Conservation (phyloP, 805 yeast species). For the Aciculoconidium aculeatum region DNA sequence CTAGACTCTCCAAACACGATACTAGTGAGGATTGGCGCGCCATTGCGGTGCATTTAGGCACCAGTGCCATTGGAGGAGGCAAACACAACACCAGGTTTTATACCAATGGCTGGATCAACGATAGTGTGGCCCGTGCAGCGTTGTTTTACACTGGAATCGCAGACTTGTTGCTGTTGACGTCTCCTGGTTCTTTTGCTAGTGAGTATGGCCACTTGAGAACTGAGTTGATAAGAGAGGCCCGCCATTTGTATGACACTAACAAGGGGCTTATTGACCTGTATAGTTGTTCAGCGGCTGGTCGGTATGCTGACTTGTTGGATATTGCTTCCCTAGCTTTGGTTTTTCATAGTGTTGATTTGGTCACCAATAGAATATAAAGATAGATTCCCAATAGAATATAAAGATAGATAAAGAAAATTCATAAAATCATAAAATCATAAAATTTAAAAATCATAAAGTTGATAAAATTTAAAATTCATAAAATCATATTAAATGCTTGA, state of each 20-base stretch:
- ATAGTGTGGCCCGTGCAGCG: slow-evolving; percentile 16
- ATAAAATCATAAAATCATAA: no score
- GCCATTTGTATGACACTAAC: slow-evolving; percentile 14
- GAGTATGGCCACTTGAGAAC: slow-evolving; percentile 15
- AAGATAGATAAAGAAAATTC: no score
- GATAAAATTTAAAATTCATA: no score
- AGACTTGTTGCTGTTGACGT: slow-evolving; percentile 14
- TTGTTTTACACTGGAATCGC: slow-evolving; percentile 19
- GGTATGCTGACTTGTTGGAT: slow-evolving; percentile 11
- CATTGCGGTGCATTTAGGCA: slow-evolving; percentile 13
- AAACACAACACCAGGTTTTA: slow-evolving; percentile 15
- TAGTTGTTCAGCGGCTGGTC: slow-evolving; percentile 5
- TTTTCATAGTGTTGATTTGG: no score
- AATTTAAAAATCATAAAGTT: no score
- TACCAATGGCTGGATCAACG: slow-evolving; percentile 18
- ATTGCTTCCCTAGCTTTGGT: slow-evolving; percentile 14
- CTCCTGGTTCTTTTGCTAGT: slow-evolving; percentile 6
- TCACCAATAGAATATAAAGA: no score
- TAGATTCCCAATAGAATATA: no score
- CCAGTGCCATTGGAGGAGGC: slow-evolving; percentile 7
- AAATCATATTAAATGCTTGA: no score
- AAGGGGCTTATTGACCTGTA: slow-evolving; percentile 5
- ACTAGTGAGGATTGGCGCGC: slow-evolving; percentile 12
- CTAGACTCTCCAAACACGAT: slow-evolving; percentile 11
- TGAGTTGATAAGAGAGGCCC: slow-evolving; percentile 15